These are phyloP conservation scores for Lentithecium fluviatile DNA, from an alignment of 495 filamentous ascomycete genomes.

Conservation along the genomic window DNA sequence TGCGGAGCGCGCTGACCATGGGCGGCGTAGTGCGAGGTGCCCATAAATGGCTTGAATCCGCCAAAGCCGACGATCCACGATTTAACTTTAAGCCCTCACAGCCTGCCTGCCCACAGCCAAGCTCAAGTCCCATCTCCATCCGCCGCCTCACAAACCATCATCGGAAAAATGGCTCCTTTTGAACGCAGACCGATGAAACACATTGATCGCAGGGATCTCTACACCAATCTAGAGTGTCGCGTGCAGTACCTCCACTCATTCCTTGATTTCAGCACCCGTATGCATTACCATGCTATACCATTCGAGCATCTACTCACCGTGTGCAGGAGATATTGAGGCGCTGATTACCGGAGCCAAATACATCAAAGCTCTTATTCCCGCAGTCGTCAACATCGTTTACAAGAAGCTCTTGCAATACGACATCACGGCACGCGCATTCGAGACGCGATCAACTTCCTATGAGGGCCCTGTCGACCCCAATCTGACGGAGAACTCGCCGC, in stretches of 20 bases:
- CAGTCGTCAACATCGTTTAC: slow-evolving; percentile 73
- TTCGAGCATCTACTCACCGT: slow-evolving; percentile 3
- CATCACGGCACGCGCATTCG: slow-evolving; percentile 70
- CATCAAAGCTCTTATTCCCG: slow-evolving; percentile 71
- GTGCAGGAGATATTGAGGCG: slow-evolving; percentile 64
- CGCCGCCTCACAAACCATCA: background rate
- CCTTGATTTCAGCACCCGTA: slow-evolving; percentile 69
- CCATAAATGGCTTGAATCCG: background rate
- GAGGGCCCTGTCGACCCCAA: slow-evolving; percentile 61
- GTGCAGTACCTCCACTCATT: slow-evolving; percentile 71
- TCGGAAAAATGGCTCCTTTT: slow-evolving; percentile 3
- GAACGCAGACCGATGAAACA: slow-evolving; percentile 43
- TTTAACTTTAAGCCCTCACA: background rate
- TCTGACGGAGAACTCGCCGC: slow-evolving; percentile 62
- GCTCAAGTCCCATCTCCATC: background rate
- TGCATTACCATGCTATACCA: slow-evolving; percentile 25
- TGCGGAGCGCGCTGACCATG: background rate
- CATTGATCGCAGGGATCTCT: slow-evolving; percentile 67
- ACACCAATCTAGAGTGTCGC: slow-evolving; percentile 63
- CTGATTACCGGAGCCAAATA: slow-evolving; percentile 65
- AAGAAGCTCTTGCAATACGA: slow-evolving; percentile 71
- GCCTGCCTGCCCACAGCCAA: background rate
- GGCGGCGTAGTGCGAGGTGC: background rate
- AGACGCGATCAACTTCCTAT: slow-evolving; percentile 63
- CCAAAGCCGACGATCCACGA: background rate